A percentile compares a stretch with the other conserved stretches of the same genome.
Evolutionary conservation across 2,329 filamentous ascomycete genomes (phyloP).

Genomic region (Xylaria digitata): DNA sequence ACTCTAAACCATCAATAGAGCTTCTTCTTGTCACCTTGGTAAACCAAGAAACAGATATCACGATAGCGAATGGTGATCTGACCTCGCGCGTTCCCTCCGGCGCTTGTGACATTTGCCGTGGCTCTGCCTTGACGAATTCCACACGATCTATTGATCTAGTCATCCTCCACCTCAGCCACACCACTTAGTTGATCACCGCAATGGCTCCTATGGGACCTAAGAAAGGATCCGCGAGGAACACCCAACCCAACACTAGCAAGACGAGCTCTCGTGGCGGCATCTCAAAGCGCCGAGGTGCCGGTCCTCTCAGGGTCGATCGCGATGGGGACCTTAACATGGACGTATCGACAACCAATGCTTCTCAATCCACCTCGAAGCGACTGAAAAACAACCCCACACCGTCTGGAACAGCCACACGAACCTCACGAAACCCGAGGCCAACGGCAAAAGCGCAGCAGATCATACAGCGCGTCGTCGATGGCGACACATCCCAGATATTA

Average conservation of each 20-base stretch:
- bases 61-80: slow-evolving; percentile 32
- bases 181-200: slow-evolving; percentile 13
- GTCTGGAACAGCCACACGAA: slow-evolving; percentile 33
- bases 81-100: slow-evolving; percentile 18
- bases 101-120: slow-evolving; percentile 1
- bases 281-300: slow-evolving; percentile 59
- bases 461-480: slow-evolving; percentile 57
- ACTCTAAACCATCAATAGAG: slow-evolving; percentile 23
- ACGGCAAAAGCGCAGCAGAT: slow-evolving; percentile 55
- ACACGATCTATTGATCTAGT: slow-evolving; percentile 5
- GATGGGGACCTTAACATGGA: slow-evolving; percentile 73
- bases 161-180: slow-evolving; percentile 6
- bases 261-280: slow-evolving; percentile 59
- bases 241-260: slow-evolving; percentile 39
- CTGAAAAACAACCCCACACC: slow-evolving; percentile 38
- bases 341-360: slow-evolving; percentile 51
- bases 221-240: slow-evolving; percentile 42
- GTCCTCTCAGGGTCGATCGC: slow-evolving; percentile 57
- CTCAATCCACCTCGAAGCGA: slow-evolving; percentile 46
- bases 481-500: slow-evolving; percentile 51
- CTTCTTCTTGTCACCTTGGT: slow-evolving; percentile 15
- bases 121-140: slow-evolving; percentile 20
- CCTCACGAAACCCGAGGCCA: slow-evolving; percentile 44
- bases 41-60: slow-evolving; percentile 21
- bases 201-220: slow-evolving; percentile 46